phyloP scores from a whole-genome alignment of 495 filamentous ascomycete genomes.

The Aspergillus heteromorphus region DNA sequence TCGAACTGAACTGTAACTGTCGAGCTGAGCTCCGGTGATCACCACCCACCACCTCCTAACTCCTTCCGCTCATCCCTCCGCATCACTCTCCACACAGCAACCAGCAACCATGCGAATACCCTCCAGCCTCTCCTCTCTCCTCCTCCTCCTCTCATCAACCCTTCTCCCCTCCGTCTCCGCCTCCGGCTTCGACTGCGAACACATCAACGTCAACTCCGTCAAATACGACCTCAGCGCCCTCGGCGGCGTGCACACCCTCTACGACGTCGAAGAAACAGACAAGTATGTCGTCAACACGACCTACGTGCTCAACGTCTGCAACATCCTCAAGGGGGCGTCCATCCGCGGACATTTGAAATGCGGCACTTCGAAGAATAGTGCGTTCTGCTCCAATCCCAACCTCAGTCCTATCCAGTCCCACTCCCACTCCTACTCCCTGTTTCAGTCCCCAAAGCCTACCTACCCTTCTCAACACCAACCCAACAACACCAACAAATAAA shows the following conservation, averaged over 20 bases:
- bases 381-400: too few species aligned
- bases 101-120: constrained; percentile 38
- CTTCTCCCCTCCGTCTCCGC: constrained; percentile 37
- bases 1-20: not conserved
- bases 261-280: constrained; percentile 47
- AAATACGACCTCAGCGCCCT: constrained; percentile 63
- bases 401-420: too few species aligned
- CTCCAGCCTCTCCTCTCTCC: constrained; percentile 23
- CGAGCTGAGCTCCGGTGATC: constrained; percentile 2
- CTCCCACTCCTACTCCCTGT: too few species aligned
- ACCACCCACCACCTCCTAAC: not conserved
- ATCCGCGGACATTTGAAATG: constrained; percentile 58
- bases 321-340: constrained; percentile 49
- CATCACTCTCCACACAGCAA: constrained; percentile 1
- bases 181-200: constrained; percentile 55
- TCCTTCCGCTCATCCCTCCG: not conserved
- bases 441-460: too few species aligned
- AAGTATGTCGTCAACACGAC: constrained; percentile 60
- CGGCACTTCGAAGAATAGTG: constrained; percentile 50
- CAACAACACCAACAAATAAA: constrained; percentile 3
- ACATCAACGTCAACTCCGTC: constrained; percentile 51
- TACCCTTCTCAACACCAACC: not conserved
- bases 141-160: constrained; percentile 43
- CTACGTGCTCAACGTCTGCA: constrained; percentile 85
- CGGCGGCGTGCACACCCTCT: constrained; percentile 70